A percentile compares a stretch with the other conserved stretches of the same genome.
Conservation (phyloP, 768 basidiomycete genomes). For the Ramaria sp. region DNA sequence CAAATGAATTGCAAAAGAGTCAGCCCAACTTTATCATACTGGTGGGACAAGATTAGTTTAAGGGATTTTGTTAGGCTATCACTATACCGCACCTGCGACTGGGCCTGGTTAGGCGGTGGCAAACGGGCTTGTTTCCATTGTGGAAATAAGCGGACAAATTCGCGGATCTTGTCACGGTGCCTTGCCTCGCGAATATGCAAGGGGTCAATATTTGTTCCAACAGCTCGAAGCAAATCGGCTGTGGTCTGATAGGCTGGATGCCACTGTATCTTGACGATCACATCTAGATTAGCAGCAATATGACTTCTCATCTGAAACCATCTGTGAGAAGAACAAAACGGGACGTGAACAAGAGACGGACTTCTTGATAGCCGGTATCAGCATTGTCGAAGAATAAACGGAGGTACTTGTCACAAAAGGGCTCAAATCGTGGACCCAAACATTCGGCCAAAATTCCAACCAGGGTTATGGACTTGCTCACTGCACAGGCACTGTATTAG, state of each 20-base stretch:
- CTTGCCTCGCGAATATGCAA: constrained; percentile 44
- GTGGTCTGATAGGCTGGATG: constrained; percentile 51
- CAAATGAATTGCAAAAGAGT: constrained; percentile 78
- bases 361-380: constrained; percentile 80
- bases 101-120: constrained; percentile 75
- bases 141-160: constrained; percentile 49
- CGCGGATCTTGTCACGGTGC: constrained; percentile 44
- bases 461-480: constrained; percentile 63
- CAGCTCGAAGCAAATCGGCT: constrained; percentile 44
- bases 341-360: constrained; percentile 18
- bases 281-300: constrained; percentile 54
- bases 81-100: constrained; percentile 45
- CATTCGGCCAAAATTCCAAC: constrained; percentile 57
- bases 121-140: constrained; percentile 67
- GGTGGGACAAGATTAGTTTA: background rate
- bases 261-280: constrained; percentile 53
- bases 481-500: constrained; percentile 26
- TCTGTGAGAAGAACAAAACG: background rate
- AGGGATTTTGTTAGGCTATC: background rate
- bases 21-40: constrained; percentile 84
- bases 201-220: constrained; percentile 40
- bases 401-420: constrained; percentile 57
- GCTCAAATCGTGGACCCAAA: constrained; percentile 54
- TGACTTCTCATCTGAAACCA: constrained; percentile 49
- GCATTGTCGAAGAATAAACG: constrained; percentile 64